Percentiles rank a stretch among this genome's conserved stretches.
Evolutionary conservation across 2,329 filamentous ascomycete genomes (phyloP).

Genomic region (Ophiostoma australiae): DNA sequence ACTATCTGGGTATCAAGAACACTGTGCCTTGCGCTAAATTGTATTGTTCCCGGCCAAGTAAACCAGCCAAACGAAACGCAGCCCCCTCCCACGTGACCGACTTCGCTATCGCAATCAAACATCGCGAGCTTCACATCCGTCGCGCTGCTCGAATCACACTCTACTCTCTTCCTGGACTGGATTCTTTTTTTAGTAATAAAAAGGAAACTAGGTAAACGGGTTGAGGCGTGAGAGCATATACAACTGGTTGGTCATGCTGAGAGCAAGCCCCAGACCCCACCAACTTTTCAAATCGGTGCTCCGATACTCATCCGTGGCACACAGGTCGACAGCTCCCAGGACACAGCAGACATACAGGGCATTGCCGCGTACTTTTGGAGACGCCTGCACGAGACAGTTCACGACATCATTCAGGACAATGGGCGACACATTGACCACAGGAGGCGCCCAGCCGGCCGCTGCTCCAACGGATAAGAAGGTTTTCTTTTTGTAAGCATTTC

Average conservation of each 20-base stretch:
- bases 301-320: conserved; percentile 20
- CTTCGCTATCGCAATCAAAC: background rate
- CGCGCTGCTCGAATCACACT: too few species aligned
- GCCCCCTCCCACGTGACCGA: conserved; percentile 9
- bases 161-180: background rate
- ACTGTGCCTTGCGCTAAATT: background rate
- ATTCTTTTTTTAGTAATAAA: background rate
- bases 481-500: conserved; percentile 42
- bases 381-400: background rate
- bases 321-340: conserved; percentile 7
- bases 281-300: conserved; percentile 2
- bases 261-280: conserved; percentile 17
- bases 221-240: background rate
- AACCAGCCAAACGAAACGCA: background rate
- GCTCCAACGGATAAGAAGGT: conserved; percentile 32
- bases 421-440: conserved; percentile 12
- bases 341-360: conserved; percentile 11
- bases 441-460: background rate
- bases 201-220: background rate
- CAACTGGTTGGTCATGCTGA: conserved; percentile 29
- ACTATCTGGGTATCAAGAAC: background rate
- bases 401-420: background rate
- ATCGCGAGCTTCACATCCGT: background rate
- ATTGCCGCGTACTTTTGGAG: conserved; percentile 6
- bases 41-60: background rate